Evolutionary conservation across 768 basidiomycete genomes (phyloP), one percentile per base, ranked within the genome.

Genomic region (Leccinum barrowsii): DNA sequence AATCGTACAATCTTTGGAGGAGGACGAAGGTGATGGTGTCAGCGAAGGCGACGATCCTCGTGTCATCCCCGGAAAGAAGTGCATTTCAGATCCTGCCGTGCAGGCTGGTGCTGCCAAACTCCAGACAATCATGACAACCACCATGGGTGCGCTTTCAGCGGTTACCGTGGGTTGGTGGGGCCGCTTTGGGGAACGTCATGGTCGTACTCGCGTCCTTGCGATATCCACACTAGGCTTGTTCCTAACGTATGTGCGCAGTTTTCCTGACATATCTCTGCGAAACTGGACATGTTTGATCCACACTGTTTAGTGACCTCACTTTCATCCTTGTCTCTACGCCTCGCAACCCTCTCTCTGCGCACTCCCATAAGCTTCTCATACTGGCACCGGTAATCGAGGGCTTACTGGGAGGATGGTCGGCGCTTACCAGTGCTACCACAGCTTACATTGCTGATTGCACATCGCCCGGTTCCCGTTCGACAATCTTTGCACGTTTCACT

Each of bases 81-180:
- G 82, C 58, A 61, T 77, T 51, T 72, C 73, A 21, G 77, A 84
- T 55, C 77, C 86, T 7, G 80, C 75, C 21, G 87, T 90, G 6
- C 84, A 87, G 62, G 83, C 86, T 6, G 78, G 82, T 42, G 88
- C 89, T 2, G 89, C 87, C 22, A 79, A 77, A 56, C 80, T 91
- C n/a, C 90, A 91, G 73, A 86, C 86, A 7, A 81, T 84, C 52
- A 84, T 95, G 72, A 86, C 86, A 2, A 85, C 89, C 11, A 80
- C 80, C 8, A 89, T 90, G 85, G 92, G 90, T 53, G 68, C 83
- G 7, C 77, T 97, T 42, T 89, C 90, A 53, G 90, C 91, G 1
- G 74, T 92, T 50, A 90, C 89, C 4, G 92, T 92, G 0, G 91
- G 89, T 0, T 90, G 87, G 75, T 97, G 94, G 94, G 90, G 90